Evolutionary conservation across 2,329 filamentous ascomycete species (phyloP).

Genomic region (Tolypocladium endophyticum): DNA sequence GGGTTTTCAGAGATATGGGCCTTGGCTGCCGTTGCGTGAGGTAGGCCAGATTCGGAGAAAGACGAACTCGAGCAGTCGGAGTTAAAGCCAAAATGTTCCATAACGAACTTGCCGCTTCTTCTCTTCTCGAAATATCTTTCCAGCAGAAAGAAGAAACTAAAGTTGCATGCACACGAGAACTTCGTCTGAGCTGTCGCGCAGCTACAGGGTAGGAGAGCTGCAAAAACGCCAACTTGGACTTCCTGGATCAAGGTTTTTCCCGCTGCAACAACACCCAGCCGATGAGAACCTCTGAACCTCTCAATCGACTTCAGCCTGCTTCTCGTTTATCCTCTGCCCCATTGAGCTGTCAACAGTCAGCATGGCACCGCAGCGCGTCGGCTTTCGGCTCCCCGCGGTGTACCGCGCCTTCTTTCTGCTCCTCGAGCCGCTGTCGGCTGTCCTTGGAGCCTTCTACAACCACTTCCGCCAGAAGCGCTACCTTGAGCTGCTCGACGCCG

Average conservation of each 20-base stretch:
- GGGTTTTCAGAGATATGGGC: no score
- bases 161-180: neutral
- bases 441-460: slow-evolving; percentile 41
- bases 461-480: slow-evolving; percentile 44
- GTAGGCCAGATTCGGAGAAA: no score
- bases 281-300: neutral
- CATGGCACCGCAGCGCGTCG: slow-evolving; percentile 17
- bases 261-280: neutral
- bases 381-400: slow-evolving; percentile 41
- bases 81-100: no score
- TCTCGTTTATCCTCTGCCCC: neutral
- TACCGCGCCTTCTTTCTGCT: slow-evolving; percentile 69
- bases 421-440: slow-evolving; percentile 51
- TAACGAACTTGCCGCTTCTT: no score
- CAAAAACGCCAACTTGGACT: neutral
- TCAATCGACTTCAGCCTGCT: neutral
- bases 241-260: neutral
- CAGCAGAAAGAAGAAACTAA: no score
- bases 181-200: neutral
- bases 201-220: neutral
- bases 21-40: no score
- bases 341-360: neutral
- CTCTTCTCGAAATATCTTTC: no score
- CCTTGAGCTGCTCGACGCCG: slow-evolving; percentile 51
- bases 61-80: no score